Base-by-base conservation (phyloP, 768 basidiomycete genomes). In the Suillus ampliporus region DNA sequence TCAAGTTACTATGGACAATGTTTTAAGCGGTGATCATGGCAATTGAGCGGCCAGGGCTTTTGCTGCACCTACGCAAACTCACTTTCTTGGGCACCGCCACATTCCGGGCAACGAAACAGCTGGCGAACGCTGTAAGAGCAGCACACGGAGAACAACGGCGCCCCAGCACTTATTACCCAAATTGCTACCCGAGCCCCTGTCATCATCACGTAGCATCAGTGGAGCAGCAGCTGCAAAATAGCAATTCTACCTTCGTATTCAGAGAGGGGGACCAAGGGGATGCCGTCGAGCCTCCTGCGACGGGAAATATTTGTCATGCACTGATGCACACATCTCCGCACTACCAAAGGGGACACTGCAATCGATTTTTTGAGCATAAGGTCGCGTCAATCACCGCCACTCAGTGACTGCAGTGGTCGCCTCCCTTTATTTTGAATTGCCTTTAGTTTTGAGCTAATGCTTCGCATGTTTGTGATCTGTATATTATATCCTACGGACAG, bases 301-400 rank as follows among this genome's bases (percentile, higher is more conserved):
- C 28, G 50, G 50, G 50, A 51, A 31, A 51, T 34, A 51, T 31
- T 19, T 31, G 19, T n/a, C 31, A 51, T 34, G 19, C 5, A 28
- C 17, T n/a, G 19, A 51, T 34, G 19, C 5, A 28, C 17, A 51
- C 19, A 51, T 51, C 31, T 51, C 50, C 50, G 50, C 19, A 2
- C 11, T n/a, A 51, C 34, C 50, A 31, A 31, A 31, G 31, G 31
- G 31, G 31, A 31, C 31, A 31, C 31, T 31, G 31, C 31, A 6
- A 3, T 31, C 31, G 31, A 31, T 31, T 31, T 31, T 31, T 31
- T 31, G 31, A 31, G 31, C 31, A 31, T 31, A 31, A 31, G 5
- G 48, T 50, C 28, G 10, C 28, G 26, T 31, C 50, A 51, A 51
- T 51, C 50, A 51, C 50, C 50, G 50, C 50, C 31, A 51, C n/a